Base-by-base conservation (phyloP, 2,329 filamentous ascomycete genomes). In the Chaetomium globosum region DNA sequence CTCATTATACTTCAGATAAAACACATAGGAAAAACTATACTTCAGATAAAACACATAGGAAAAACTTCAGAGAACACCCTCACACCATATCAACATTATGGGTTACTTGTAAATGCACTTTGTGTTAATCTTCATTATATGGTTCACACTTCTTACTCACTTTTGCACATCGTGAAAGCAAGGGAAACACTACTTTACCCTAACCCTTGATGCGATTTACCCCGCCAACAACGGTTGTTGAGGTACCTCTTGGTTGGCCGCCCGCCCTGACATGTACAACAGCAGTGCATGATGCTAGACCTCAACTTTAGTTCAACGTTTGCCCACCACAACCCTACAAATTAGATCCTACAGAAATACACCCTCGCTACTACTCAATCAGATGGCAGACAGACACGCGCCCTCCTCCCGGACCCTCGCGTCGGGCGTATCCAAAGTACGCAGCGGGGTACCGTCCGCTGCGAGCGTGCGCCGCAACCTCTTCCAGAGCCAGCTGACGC, bases 401-500 rank as follows among this genome's bases (percentile, higher is more conserved):
- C 43, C 68, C 12, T 61, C 67, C 4, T 51, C 60, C 36, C 63
- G 68, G 31, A 30, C 62, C 30, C 53, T 61, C 28, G 28, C 59
- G n/a, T 30, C 60, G 2, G 65, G 68, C 46, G 55, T 67, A 39
- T 65, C 66, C 62, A 67, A 63, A 30, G 4, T 59, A 13, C 64
- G 67, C 31, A 60, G 62, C 58, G 65, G 60, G 46, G 59, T 62
- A 9, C 33, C 65, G 1, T 56, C 65, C 48, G 31, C 67, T 1
- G 36, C 69, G 6, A 77, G 74, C 55, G 79, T 84, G 43, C 82
- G 82, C 23, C 79, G 82, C 66, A 87, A 87, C 75, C 80, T 87
- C 61, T 87, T 88, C 76, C 85, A 86, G 72, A 81, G 80, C 75
- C 82, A 87, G 67, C 80, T 87, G 64, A 84, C 82, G 58, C 81